These are phyloP conservation scores for Geotrichum carabidarum DNA, from an alignment of 1,139 yeast genomes.

Conservation along the genomic window DNA sequence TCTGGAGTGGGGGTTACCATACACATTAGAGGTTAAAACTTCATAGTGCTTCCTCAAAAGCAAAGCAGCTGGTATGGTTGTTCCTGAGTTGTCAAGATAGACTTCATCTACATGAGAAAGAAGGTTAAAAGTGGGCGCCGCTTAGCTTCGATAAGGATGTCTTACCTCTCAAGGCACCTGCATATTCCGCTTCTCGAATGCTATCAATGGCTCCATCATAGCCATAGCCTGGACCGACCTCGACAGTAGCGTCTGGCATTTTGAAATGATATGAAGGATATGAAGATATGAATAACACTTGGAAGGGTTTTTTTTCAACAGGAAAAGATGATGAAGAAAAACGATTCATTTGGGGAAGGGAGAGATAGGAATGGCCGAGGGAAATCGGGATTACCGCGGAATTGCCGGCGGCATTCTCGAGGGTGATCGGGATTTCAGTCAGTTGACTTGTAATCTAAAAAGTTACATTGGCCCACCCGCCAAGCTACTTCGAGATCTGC, in stretches of 20 bases:
- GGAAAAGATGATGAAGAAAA: too few species aligned
- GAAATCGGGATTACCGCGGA: neutral
- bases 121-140: neutral
- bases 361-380: neutral
- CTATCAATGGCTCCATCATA: constrained; percentile 3
- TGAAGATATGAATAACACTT: too few species aligned
- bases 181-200: constrained; percentile 7
- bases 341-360: neutral
- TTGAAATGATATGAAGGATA: neutral
- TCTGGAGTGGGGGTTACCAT: constrained; percentile 43
- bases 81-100: constrained; percentile 44
- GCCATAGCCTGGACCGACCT: neutral
- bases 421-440: too few species aligned
- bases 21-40: constrained; percentile 27
- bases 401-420: too few species aligned
- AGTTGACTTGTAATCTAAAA: too few species aligned
- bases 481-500: too few species aligned
- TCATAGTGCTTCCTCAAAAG: constrained; percentile 29
- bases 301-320: too few species aligned
- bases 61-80: constrained; percentile 36
- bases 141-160: neutral
- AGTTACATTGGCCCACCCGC: too few species aligned
- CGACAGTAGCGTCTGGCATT: neutral
- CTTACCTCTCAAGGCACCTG: constrained; percentile 3
- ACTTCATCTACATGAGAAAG: constrained; percentile 19